phyloP scores from a whole-genome alignment of 1,284 basidiomycete genomes.

The Cutaneotrichosporon daszewskae region DNA sequence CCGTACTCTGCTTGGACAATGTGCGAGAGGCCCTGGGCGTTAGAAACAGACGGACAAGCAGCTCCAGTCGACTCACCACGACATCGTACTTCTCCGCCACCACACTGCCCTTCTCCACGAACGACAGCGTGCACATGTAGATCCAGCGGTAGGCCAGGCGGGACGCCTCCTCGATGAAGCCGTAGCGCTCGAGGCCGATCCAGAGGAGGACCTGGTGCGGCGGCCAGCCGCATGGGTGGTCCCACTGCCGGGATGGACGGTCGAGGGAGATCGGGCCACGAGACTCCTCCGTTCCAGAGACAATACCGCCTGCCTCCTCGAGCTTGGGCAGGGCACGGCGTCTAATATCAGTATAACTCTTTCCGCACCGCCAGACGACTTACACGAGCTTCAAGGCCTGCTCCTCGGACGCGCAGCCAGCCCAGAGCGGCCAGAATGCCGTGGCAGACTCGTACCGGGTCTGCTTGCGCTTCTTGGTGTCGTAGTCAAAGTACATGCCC shows the following conservation, averaged over 20 bases:
- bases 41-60: background rate
- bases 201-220: conserved; percentile 96
- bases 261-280: conserved; percentile 91
- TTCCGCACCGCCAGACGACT: conserved; percentile 49
- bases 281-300: conserved; percentile 94
- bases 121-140: conserved; percentile 66
- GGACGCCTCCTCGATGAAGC: conserved; percentile 88
- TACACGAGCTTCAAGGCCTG: conserved; percentile 90
- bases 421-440: conserved; percentile 94
- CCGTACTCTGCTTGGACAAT: conserved; percentile 50
- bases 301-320: conserved; percentile 91
- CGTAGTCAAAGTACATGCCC: conserved; percentile 93
- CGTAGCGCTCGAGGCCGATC: conserved; percentile 95
- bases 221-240: conserved; percentile 60
- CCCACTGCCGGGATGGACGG: conserved; percentile 98
- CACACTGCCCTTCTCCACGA: conserved; percentile 91
- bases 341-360: conserved; percentile 46
- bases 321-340: conserved; percentile 85
- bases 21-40: conserved; percentile 4
- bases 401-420: conserved; percentile 89
- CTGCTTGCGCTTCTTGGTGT: conserved; percentile 83
- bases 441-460: conserved; percentile 93
- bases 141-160: conserved; percentile 91
- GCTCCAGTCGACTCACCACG: no score
- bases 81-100: conserved; percentile 99